phyloP scores from a whole-genome alignment of 495 filamentous ascomycete species.

The Eremomyces bilateralis region DNA sequence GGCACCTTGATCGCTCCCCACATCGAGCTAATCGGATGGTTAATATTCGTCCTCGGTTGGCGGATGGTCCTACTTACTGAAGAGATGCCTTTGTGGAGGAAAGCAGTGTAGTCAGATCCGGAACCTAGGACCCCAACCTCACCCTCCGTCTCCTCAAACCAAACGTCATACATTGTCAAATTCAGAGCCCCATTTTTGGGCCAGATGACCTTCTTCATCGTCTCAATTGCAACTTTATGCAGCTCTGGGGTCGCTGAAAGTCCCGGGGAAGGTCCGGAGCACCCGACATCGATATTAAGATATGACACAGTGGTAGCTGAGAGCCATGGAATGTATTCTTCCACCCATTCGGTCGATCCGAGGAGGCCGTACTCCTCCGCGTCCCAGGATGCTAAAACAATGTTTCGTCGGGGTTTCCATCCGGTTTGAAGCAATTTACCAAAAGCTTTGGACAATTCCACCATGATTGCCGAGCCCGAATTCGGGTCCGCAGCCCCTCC shows the following conservation, averaged over 20 bases:
- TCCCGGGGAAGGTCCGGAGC: constrained; percentile 19
- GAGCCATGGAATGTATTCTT: constrained; percentile 18
- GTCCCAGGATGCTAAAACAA: constrained; percentile 16
- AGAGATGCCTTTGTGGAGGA: constrained; percentile 14
- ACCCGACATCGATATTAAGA: constrained; percentile 42
- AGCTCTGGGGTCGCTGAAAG: constrained; percentile 13
- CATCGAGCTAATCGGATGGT: constrained; percentile 11
- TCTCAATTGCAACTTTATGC: constrained; percentile 7
- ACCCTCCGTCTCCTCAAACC: constrained; percentile 9
- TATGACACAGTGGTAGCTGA: constrained; percentile 27
- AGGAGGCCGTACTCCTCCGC: constrained; percentile 33
- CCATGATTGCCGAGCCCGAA: constrained; percentile 22
- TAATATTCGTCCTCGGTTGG: neutral
- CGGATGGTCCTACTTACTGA: constrained; percentile 4
- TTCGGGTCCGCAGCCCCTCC: constrained; percentile 26
- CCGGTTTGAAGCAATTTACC: constrained; percentile 21
- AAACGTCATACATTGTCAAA: constrained; percentile 19
- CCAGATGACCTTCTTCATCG: constrained; percentile 14
- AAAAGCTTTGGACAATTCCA: constrained; percentile 21
- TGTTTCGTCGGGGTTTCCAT: constrained; percentile 23
- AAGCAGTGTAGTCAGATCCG: constrained; percentile 15
- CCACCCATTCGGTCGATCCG: constrained; percentile 18
- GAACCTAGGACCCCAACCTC: constrained; percentile 13
- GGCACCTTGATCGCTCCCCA: constrained; percentile 9
- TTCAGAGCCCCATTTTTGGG: constrained; percentile 18